Base-by-base conservation (phyloP, 495 filamentous ascomycete genomes). In the Hypoxylon perforatum region DNA sequence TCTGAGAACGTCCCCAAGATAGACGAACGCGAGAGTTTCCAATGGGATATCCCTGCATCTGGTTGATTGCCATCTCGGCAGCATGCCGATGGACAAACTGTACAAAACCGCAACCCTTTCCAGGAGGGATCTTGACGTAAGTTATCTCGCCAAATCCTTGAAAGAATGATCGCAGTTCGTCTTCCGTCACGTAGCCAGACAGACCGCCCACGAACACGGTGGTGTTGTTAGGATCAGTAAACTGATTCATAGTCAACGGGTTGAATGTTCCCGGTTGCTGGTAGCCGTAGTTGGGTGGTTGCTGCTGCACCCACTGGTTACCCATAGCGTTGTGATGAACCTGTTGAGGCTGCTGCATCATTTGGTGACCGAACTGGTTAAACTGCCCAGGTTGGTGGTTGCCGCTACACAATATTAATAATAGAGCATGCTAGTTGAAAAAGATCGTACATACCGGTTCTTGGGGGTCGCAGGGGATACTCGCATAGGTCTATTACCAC, bases 141-240 rank as follows among this genome's bases (percentile, higher is more conserved):
- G 95, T 99, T 78, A 99, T 99, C 73, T 99, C 95, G 49, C 95
- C 95, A 73, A 99, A 99, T 55, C 95, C 95, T 76, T 99, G 95
- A 89, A 99, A 99, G 86, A 99, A 99, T 9, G 94, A 97, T 52
- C 95, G 91, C 22, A 99, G 91, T 82, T 99, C 95, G 76, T 99
- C 95, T 82, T 99, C 95, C 57, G 95, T 99, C 49, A 99, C 95
- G 75, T 99, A 99, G 52, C 95, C 95, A 33, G 94, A 97, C 2
- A 99, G 88, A 45, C 95, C 95, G 69, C 95, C 95, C 61, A 99
- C 95, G 72, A 99, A 99, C 62, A 99, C 95, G 21, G 95, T 99
- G 46, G 95, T 99, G 83, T 99, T 99, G 86, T 99, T 99, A n/a
- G 95, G 95, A 71, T 99, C 95, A 30, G 95, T 99, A 82, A 99